These are phyloP conservation scores for Austroboletus festivus DNA, from an alignment of 768 basidiomycete species.

Conservation along the genomic window DNA sequence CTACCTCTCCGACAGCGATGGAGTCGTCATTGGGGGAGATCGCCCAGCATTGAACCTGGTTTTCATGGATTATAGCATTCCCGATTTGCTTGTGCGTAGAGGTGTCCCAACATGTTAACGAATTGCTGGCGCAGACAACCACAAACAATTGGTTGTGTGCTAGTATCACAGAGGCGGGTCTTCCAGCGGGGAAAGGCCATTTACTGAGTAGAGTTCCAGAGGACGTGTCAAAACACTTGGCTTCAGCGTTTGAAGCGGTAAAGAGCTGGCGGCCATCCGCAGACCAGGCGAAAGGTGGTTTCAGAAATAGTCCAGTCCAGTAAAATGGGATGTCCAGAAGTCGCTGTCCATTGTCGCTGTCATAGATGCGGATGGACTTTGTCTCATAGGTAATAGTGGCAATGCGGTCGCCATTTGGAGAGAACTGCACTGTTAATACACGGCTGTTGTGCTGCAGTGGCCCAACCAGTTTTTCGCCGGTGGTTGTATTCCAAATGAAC, in stretches of 20 bases:
- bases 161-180: background rate
- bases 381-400: constrained; percentile 3
- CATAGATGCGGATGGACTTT: constrained; percentile 8
- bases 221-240: constrained; percentile 2
- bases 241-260: background rate
- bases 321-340: constrained; percentile 1
- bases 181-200: background rate
- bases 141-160: background rate
- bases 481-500: background rate
- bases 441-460: background rate
- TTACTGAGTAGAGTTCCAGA: background rate
- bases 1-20: background rate
- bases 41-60: background rate
- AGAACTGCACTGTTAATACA: background rate
- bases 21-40: constrained; percentile 1
- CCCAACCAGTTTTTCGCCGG: background rate
- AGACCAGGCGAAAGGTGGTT: background rate
- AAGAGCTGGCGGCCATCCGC: constrained; percentile 4
- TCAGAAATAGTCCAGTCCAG: background rate
- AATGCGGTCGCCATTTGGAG: constrained; percentile 4
- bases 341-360: background rate
- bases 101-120: constrained; percentile 2
- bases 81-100: background rate
- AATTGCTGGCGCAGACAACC: fast-evolving
- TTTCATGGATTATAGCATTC: background rate